phyloP scores from a whole-genome alignment of 1,139 yeast species.

The Geotrichum siamense region DNA sequence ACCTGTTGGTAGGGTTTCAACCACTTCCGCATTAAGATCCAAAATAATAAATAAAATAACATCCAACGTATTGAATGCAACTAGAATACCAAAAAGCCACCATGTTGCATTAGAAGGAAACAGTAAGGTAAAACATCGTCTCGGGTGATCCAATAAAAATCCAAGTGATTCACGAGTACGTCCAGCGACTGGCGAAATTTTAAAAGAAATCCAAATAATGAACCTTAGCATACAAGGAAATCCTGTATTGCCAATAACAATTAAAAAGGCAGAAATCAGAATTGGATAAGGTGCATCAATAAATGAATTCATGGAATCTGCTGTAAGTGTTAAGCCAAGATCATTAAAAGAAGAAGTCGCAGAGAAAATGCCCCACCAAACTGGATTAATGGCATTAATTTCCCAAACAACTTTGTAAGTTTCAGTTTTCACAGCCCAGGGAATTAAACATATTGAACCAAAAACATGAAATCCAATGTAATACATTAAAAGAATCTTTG shows the following conservation, averaged over 20 bases:
- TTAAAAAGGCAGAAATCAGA: constrained; percentile 55
- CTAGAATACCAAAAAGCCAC: constrained; percentile 78
- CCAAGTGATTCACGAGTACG: constrained; percentile 60
- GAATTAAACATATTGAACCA: constrained; percentile 50
- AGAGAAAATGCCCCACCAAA: constrained; percentile 93
- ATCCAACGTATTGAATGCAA: constrained; percentile 68
- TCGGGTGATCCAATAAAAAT: constrained; percentile 86
- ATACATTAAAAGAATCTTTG: constrained; percentile 57
- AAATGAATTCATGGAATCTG: constrained; percentile 69
- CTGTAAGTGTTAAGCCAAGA: constrained; percentile 72
- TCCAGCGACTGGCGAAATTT: constrained; percentile 52
- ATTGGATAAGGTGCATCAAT: constrained; percentile 56
- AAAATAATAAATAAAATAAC: constrained; percentile 69
- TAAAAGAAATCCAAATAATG: constrained; percentile 72
- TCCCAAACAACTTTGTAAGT: constrained; percentile 42
- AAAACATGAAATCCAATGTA: constrained; percentile 70
- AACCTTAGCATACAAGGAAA: constrained; percentile 77
- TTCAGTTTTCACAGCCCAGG: constrained; percentile 52
- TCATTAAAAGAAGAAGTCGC: constrained; percentile 74
- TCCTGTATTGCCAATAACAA: constrained; percentile 89
- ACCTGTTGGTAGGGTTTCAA: constrained; percentile 51
- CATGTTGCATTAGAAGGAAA: constrained; percentile 92
- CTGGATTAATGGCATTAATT: constrained; percentile 54
- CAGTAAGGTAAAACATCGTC: constrained; percentile 88
- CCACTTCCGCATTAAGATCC: constrained; percentile 48